Base-by-base conservation (phyloP, 768 basidiomycete genomes). In the Auricularia auricula-judae region DNA sequence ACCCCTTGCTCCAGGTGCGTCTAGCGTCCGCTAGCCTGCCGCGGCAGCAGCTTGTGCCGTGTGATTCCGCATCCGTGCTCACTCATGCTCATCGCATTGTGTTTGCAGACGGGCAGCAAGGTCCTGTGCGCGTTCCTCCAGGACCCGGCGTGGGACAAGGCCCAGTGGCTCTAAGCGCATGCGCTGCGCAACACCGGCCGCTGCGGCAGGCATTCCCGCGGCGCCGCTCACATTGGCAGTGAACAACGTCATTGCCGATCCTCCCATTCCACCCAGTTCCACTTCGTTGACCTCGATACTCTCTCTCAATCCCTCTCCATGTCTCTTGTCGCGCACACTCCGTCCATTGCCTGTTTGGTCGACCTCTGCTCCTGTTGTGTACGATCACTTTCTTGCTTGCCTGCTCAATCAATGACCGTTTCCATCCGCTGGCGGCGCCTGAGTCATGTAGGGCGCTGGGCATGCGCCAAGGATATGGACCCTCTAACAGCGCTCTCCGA, bases 111-210 rank as follows among this genome's bases (percentile, higher is more conserved):
- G 3, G 95, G 95, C 61, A 93, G 91, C 76, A 97, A 97, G 72
- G 93, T 98, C n/a, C 79, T 98, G 3, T 92, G 91, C 66, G 93
- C 92, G 2, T 97, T 96, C 77, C 77, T 97, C 54, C 93, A 98
- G 79, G 93, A 97, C 74, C 95, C 94, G 33, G 83, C 84, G 64
- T 97, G 94, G 94, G 89, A 91, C 67, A 89, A 83, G 74, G 68
- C 81, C 2, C 89, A 91, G 73, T 92, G 89, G 89, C 74, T 85
- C 66, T 92, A 74, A 82, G 35, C 47, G 47, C 5, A 8, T 18
- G 11, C 7, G 14, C 11, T 51, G 47, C 5, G 5, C 47, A 42
- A 29, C 34, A 21, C 23, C 21, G 21, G 56, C 34, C 21, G 56
- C 43, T 10, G 43, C 18, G 47, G 47, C 47, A 18, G 47, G 47